Percentiles rank a stretch among this genome's conserved stretches.
Evolutionary conservation across 2,329 filamentous ascomycete genomes (phyloP).

Genomic region (Cercospora sp.): DNA sequence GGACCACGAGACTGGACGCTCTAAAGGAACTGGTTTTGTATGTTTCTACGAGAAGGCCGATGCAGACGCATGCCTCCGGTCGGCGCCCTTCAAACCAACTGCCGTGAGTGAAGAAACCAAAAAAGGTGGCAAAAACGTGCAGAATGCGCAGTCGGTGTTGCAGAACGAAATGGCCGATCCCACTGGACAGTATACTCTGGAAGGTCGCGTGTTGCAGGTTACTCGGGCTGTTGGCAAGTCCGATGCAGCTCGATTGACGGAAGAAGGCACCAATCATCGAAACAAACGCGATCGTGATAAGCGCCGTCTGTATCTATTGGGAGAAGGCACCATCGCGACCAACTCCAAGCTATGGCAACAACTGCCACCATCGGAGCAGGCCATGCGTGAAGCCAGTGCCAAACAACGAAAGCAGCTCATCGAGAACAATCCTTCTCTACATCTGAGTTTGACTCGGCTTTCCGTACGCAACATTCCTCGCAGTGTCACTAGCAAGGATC

Average conservation of each 20-base stretch:
- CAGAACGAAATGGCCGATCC: constrained; percentile 82
- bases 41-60: constrained; percentile 81
- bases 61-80: constrained; percentile 72
- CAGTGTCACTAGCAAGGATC: constrained; percentile 76
- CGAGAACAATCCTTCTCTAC: constrained; percentile 83
- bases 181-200: constrained; percentile 82
- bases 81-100: constrained; percentile 62
- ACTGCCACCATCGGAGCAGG: constrained; percentile 75
- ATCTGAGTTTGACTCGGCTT: constrained; percentile 84
- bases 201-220: constrained; percentile 82
- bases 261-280: constrained; percentile 62
- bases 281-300: constrained; percentile 80
- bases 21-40: constrained; percentile 91
- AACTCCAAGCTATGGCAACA: constrained; percentile 74
- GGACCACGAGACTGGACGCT: constrained; percentile 79
- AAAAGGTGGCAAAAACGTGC: constrained; percentile 30
- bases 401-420: constrained; percentile 88
- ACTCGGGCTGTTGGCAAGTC: constrained; percentile 80
- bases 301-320: constrained; percentile 81
- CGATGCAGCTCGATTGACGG: constrained; percentile 73
- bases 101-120: constrained; percentile 34
- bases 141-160: constrained; percentile 74
- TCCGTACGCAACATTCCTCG: constrained; percentile 89
- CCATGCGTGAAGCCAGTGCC: constrained; percentile 82
- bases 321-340: constrained; percentile 79